A percentile compares a stretch with the other conserved stretches of the same genome.
Evolutionary conservation across 192 early-diverging fungal species (phyloP).

Genomic region (Coemansia interrupta): DNA sequence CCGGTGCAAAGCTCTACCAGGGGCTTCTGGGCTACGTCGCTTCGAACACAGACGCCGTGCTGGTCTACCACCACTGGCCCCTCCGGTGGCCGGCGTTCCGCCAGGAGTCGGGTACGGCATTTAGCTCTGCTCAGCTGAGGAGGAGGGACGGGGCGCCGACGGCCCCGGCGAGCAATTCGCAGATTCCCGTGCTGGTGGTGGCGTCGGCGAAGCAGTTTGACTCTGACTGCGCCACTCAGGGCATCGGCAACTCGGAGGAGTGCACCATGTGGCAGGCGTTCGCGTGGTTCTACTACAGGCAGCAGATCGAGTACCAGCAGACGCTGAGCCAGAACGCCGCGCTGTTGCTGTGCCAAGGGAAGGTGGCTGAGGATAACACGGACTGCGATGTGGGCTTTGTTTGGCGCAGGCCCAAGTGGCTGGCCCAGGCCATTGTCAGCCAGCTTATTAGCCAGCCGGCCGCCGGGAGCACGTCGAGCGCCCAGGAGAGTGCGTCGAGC

Average conservation of each 20-base stretch:
- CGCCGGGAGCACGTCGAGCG: background rate
- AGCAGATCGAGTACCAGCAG: slow-evolving; percentile 54
- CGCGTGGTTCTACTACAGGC: slow-evolving; percentile 52
- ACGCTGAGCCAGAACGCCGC: slow-evolving; percentile 51
- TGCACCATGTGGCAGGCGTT: slow-evolving; percentile 55
- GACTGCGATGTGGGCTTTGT: slow-evolving; percentile 45
- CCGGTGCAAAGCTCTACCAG: slow-evolving; percentile 45
- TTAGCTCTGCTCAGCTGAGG: slow-evolving; percentile 4
- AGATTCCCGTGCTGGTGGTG: slow-evolving; percentile 38
- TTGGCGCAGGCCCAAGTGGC: slow-evolving; percentile 47
- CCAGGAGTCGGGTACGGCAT: slow-evolving; percentile 20
- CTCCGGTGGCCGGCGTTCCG: slow-evolving; percentile 53
- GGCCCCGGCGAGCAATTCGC: slow-evolving; percentile 12
- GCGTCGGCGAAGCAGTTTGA: slow-evolving; percentile 44
- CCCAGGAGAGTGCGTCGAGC: background rate
- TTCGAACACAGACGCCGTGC: slow-evolving; percentile 34
- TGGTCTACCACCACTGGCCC: slow-evolving; percentile 53
- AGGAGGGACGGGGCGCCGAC: slow-evolving; percentile 10
- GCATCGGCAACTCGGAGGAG: slow-evolving; percentile 28
- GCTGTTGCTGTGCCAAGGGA: slow-evolving; percentile 32
- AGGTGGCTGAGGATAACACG: slow-evolving; percentile 27
- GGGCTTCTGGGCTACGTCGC: slow-evolving; percentile 27
- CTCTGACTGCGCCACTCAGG: slow-evolving; percentile 38
- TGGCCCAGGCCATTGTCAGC: slow-evolving; percentile 34
- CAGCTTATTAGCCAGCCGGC: slow-evolving; percentile 22